Evolutionary conservation across 208 protist genomes (phyloP).

Genomic region (Trypanosoma vivax): DNA sequence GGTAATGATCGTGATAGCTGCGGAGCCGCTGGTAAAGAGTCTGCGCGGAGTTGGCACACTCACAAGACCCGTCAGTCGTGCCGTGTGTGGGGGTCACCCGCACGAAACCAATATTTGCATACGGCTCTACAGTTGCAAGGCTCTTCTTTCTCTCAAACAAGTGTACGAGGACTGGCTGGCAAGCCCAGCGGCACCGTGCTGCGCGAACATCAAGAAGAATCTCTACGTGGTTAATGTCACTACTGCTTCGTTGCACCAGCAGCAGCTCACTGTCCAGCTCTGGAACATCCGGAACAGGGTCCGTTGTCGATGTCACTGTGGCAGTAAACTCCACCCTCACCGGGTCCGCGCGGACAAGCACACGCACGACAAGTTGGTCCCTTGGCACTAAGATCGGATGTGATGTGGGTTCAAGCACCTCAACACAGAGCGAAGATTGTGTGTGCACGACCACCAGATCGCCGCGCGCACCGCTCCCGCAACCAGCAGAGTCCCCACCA

Average conservation of each 20-base stretch:
- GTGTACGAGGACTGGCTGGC: conserved; percentile 29
- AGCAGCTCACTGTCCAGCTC: conserved; percentile 35
- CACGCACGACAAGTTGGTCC: conserved; percentile 19
- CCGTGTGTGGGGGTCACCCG: conserved; percentile 19
- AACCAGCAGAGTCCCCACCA: background rate
- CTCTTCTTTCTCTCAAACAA: conserved; percentile 30
- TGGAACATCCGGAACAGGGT: conserved; percentile 27
- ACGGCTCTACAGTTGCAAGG: conserved; percentile 3
- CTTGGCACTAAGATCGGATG: conserved; percentile 49
- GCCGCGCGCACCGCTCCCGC: conserved; percentile 1
- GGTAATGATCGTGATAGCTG: background rate
- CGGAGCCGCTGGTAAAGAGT: background rate
- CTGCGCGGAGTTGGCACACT: background rate
- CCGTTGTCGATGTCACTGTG: conserved; percentile 15
- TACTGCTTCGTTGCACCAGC: conserved; percentile 53
- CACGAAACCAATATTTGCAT: conserved; percentile 57
- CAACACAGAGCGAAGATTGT: conserved; percentile 44
- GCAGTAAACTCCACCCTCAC: conserved; percentile 21
- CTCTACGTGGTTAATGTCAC: conserved; percentile 44
- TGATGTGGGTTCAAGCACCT: conserved; percentile 42
- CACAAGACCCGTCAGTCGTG: background rate
- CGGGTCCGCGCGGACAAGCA: conserved; percentile 20
- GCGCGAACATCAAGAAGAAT: conserved; percentile 47
- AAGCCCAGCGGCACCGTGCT: conserved; percentile 16
- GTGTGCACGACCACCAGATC: conserved; percentile 56